Percentiles rank a stretch among this genome's conserved stretches.
These are phyloP conservation scores for Boletus pseudo-olivaceus DNA, from an alignment of 768 basidiomycete species.

Conservation along the genomic window DNA sequence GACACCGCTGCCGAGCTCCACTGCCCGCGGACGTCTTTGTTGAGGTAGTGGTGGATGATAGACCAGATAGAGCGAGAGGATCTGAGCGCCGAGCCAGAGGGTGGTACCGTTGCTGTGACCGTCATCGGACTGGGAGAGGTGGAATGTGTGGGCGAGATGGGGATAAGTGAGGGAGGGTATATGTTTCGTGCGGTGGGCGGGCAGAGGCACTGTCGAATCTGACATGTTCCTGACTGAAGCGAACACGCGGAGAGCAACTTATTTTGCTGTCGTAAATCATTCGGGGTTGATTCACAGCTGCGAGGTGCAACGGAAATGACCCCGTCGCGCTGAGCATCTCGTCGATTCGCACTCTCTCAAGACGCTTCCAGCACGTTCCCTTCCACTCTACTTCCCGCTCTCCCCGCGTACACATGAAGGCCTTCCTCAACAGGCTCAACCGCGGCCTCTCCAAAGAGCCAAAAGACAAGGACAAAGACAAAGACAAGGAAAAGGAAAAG, in stretches of 20 bases:
- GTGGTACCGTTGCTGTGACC: conserved; percentile 74
- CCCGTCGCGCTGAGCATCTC: conserved; percentile 13
- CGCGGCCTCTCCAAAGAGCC: conserved; percentile 49
- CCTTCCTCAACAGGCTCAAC: conserved; percentile 75
- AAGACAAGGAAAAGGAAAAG: conserved; percentile 36
- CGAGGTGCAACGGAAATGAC: conserved; percentile 20
- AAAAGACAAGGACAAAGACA: conserved; percentile 61
- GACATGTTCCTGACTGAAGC: neutral
- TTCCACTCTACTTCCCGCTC: neutral
- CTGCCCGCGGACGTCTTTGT: conserved; percentile 37
- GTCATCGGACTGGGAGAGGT: conserved; percentile 55
- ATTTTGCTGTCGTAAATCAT: neutral
- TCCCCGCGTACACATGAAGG: conserved; percentile 58
- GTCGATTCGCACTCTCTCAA: conserved; percentile 5
- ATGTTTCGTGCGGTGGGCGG: conserved; percentile 68
- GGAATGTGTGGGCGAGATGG: conserved; percentile 41
- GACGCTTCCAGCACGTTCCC: neutral
- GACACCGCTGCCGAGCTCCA: conserved; percentile 83
- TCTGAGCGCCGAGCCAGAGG: conserved; percentile 81
- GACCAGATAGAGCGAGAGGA: conserved; percentile 61
- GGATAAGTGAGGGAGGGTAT: conserved; percentile 42
- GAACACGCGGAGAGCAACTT: neutral
- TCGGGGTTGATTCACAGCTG: conserved; percentile 7
- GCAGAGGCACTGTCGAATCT: conserved; percentile 20
- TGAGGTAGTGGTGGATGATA: conserved; percentile 19